These are phyloP conservation scores for Handroanthus guayacan DNA, from an alignment of 257 asterid species.

Conservation along the genomic window DNA sequence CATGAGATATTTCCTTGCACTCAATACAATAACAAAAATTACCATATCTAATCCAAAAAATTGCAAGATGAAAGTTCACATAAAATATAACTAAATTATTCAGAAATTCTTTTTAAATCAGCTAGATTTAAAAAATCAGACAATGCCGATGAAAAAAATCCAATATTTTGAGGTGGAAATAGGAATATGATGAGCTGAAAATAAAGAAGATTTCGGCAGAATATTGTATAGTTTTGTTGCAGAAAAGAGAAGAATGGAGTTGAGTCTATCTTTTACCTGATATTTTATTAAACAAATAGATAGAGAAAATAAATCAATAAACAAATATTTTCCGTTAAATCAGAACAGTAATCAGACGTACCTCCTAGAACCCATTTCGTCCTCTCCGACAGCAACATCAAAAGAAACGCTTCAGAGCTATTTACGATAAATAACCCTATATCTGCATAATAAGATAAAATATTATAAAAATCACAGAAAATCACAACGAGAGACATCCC, in stretches of 20 bases:
- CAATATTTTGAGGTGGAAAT: neutral
- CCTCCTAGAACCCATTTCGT: slow-evolving; percentile 38
- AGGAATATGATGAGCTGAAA: neutral
- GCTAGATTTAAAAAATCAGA: neutral
- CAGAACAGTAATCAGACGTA: slow-evolving; percentile 40
- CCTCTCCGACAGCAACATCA: slow-evolving; percentile 40
- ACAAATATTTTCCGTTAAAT: slow-evolving; percentile 35
- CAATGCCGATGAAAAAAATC: neutral
- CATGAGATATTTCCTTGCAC: slow-evolving; percentile 17
- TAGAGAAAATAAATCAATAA: neutral
- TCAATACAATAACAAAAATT: slow-evolving; percentile 3
- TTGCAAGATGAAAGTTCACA: slow-evolving; percentile 1
- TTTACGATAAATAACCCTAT: slow-evolving; percentile 5
- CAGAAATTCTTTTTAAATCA: neutral
- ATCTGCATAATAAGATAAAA: neutral
- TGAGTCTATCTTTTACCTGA: neutral
- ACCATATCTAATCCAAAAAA: neutral
- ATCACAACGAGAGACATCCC: slow-evolving; percentile 17
- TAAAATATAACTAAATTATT: slow-evolving; percentile 29
- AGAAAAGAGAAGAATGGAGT: neutral
- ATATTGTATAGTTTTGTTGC: neutral
- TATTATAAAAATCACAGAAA: neutral
- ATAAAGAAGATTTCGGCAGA: slow-evolving; percentile 7
- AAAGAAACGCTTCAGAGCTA: slow-evolving; percentile 39
- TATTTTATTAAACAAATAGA: neutral